phyloP scores from a whole-genome alignment of 805 yeast genomes.

The Wickerhamiella bombiphila region DNA sequence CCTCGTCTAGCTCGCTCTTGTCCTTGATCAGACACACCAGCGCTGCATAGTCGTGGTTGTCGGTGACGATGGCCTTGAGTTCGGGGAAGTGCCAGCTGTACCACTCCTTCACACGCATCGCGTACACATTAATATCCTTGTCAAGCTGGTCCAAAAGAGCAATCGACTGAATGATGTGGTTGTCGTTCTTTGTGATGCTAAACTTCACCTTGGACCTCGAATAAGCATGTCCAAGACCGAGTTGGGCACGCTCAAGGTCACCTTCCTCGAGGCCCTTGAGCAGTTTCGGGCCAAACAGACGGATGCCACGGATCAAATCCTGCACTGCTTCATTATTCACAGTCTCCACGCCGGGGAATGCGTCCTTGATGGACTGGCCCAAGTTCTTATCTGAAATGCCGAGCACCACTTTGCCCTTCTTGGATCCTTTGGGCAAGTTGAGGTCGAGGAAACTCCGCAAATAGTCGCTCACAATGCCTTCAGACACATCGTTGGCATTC shows the following conservation, averaged over 20 bases:
- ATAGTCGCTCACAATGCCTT: slow-evolving; percentile 89
- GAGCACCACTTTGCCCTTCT: slow-evolving; percentile 48
- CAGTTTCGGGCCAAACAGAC: slow-evolving; percentile 77
- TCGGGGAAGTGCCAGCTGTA: slow-evolving; percentile 99
- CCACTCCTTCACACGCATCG: slow-evolving; percentile 97
- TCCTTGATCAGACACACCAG: slow-evolving; percentile 72
- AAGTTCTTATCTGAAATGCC: slow-evolving; percentile 91
- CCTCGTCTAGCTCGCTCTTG: slow-evolving; percentile 51
- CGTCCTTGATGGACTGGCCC: slow-evolving; percentile 93
- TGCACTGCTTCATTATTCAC: slow-evolving; percentile 83
- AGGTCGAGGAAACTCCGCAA: slow-evolving; percentile 78
- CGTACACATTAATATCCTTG: slow-evolving; percentile 93
- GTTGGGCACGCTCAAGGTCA: slow-evolving; percentile 93
- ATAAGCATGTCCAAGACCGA: slow-evolving; percentile 98
- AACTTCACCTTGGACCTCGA: slow-evolving; percentile 98
- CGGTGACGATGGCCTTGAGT: slow-evolving; percentile 79
- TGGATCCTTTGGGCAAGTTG: slow-evolving; percentile 69
- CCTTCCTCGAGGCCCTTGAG: slow-evolving; percentile 86
- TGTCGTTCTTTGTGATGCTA: slow-evolving; percentile 95
- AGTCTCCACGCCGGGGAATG: slow-evolving; percentile 79
- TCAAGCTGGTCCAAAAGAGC: slow-evolving; percentile 94
- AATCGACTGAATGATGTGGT: slow-evolving; percentile 97
- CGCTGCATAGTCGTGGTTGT: slow-evolving; percentile 74
- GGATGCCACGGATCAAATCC: slow-evolving; percentile 87
- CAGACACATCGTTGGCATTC: slow-evolving; percentile 94